Percentiles rank a stretch among this genome's conserved stretches.
Evolutionary conservation across 768 basidiomycete genomes (phyloP).

Genomic region (Ramaria rubella): DNA sequence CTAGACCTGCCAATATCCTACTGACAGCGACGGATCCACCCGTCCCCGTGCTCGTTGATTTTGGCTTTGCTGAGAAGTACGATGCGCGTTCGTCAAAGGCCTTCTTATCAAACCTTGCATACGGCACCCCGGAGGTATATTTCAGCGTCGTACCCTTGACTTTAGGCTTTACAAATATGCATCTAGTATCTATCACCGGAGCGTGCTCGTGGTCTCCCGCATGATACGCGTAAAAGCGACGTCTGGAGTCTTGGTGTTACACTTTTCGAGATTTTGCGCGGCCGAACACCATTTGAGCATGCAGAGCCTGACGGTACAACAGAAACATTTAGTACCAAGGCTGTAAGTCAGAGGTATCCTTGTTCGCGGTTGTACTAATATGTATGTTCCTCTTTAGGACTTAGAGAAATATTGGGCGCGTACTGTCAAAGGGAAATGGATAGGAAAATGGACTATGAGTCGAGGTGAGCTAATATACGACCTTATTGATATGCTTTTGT

Average conservation of each 20-base stretch:
- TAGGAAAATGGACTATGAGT: constrained; percentile 72
- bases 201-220: constrained; percentile 78
- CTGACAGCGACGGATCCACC: constrained; percentile 57
- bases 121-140: constrained; percentile 85
- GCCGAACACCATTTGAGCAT: constrained; percentile 88
- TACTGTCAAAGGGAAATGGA: constrained; percentile 81
- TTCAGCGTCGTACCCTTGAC: neutral
- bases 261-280: constrained; percentile 90
- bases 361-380: neutral
- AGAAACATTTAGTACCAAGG: constrained; percentile 71
- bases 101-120: constrained; percentile 76
- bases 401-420: constrained; percentile 82
- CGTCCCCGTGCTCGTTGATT: constrained; percentile 87
- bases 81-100: constrained; percentile 54
- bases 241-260: constrained; percentile 84
- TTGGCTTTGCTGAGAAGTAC: constrained; percentile 91
- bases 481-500: neutral
- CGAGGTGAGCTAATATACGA: constrained; percentile 27
- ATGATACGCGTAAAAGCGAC: constrained; percentile 91
- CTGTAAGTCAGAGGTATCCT: neutral
- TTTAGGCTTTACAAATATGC: neutral
- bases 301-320: constrained; percentile 43
- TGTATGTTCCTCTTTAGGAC: constrained; percentile 34
- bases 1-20: constrained; percentile 88
- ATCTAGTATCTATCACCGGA: constrained; percentile 87